Conservation (phyloP, 805 yeast species). For the Pichia occidentalis region DNA sequence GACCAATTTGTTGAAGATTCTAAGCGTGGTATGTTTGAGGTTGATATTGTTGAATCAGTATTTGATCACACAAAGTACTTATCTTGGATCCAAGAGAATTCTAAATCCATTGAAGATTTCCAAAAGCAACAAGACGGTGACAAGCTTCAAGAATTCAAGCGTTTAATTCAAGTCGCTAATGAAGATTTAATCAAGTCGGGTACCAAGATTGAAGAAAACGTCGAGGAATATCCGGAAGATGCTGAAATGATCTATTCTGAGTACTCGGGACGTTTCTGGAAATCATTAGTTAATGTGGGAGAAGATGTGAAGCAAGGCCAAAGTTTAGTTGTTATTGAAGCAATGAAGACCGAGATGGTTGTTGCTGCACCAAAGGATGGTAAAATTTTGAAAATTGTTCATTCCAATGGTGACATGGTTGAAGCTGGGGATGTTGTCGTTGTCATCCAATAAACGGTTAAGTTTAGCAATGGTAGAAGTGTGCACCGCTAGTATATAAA, state of each 20-base stretch:
- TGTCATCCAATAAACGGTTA: slow-evolving; percentile 35
- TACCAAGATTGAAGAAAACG: slow-evolving; percentile 37
- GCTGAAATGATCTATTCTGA: slow-evolving; percentile 88
- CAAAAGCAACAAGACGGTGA: slow-evolving; percentile 67
- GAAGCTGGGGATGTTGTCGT: slow-evolving; percentile 95
- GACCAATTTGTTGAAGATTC: slow-evolving; percentile 66
- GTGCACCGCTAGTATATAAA: too few species aligned
- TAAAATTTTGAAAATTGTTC: slow-evolving; percentile 64
- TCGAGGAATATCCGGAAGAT: slow-evolving; percentile 61
- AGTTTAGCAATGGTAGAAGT: too few species aligned
- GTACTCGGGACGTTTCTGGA: slow-evolving; percentile 97
- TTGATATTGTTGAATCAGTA: slow-evolving; percentile 67
- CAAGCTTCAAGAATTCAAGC: slow-evolving; percentile 77
- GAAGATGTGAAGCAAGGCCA: slow-evolving; percentile 68
- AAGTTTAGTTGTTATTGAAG: slow-evolving; percentile 84
- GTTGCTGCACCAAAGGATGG: slow-evolving; percentile 69
- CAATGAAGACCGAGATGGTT: slow-evolving; percentile 97
- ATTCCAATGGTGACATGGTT: slow-evolving; percentile 89
- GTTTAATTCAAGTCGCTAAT: slow-evolving; percentile 74
- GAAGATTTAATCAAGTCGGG: slow-evolving; percentile 58
- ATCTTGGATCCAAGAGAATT: slow-evolving; percentile 69
- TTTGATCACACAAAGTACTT: slow-evolving; percentile 79
- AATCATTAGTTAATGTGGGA: slow-evolving; percentile 74
- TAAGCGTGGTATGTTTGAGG: slow-evolving; percentile 71
- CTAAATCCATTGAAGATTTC: slow-evolving; percentile 65